phyloP scores from a whole-genome alignment of 2,329 filamentous ascomycete species.

The Diaporthe sp. region DNA sequence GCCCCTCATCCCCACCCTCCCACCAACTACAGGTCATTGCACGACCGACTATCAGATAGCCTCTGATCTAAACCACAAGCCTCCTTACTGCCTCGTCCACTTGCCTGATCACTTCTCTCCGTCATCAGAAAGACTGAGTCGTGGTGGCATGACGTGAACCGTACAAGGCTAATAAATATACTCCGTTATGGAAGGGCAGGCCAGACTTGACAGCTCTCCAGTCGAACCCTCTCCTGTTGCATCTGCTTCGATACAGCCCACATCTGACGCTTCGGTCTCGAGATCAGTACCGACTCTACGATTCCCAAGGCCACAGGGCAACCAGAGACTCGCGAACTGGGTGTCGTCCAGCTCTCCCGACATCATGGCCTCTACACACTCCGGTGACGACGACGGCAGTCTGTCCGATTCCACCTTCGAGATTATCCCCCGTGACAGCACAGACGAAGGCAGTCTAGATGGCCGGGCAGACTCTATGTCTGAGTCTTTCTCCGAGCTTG shows the following conservation, averaged over 20 bases:
- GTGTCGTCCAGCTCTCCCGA: slow-evolving; percentile 70
- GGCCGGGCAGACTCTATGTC: slow-evolving; percentile 50
- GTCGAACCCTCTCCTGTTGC: slow-evolving; percentile 40
- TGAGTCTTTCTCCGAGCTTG: slow-evolving; percentile 39
- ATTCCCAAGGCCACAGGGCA: slow-evolving; percentile 70
- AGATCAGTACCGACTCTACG: slow-evolving; percentile 62
- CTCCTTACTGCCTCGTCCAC: neutral
- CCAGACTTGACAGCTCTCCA: slow-evolving; percentile 43
- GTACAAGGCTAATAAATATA: slow-evolving; percentile 51
- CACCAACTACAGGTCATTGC: slow-evolving; percentile 19
- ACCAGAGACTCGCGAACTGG: slow-evolving; percentile 70
- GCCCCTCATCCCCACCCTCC: slow-evolving; percentile 34
- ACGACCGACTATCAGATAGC: slow-evolving; percentile 31
- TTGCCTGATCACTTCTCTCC: neutral
- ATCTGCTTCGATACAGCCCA: slow-evolving; percentile 45
- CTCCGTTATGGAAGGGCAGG: slow-evolving; percentile 68
- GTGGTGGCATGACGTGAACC: slow-evolving; percentile 55
- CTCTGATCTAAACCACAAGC: slow-evolving; percentile 25
- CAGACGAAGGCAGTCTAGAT: slow-evolving; percentile 68
- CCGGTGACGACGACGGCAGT: slow-evolving; percentile 63
- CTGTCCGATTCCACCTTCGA: slow-evolving; percentile 71
- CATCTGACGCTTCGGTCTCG: slow-evolving; percentile 41
- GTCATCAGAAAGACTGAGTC: slow-evolving; percentile 39
- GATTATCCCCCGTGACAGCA: slow-evolving; percentile 61
- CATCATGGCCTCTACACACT: slow-evolving; percentile 64